Evolutionary conservation across 352 stramenopile genomes (phyloP).

Genomic region (Pythium brachiatum): DNA sequence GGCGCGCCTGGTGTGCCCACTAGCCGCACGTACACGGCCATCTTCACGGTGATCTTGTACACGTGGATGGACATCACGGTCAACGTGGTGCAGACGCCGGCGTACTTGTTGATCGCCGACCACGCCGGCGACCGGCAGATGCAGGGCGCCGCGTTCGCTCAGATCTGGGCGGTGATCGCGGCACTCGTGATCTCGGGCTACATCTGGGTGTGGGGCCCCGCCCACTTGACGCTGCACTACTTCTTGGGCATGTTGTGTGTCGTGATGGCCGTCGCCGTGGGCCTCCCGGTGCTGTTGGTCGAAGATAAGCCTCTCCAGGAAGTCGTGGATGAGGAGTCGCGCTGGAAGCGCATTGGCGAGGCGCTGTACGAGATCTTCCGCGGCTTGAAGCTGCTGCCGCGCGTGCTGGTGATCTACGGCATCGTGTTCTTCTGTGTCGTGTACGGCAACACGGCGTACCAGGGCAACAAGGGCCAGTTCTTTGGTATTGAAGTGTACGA

Average conservation of each 20-base stretch:
- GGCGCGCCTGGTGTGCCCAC: constrained; percentile 29
- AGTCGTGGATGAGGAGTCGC: constrained; percentile 5
- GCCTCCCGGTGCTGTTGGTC: constrained; percentile 25
- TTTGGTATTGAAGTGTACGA: constrained; percentile 35
- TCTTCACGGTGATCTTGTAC: constrained; percentile 55
- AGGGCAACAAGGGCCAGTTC: constrained; percentile 53
- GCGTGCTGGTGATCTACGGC: constrained; percentile 32
- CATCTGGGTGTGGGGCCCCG: constrained; percentile 42
- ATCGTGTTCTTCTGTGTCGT: constrained; percentile 42
- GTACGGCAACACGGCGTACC: constrained; percentile 54
- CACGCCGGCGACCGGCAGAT: constrained; percentile 53
- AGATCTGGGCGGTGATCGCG: constrained; percentile 43
- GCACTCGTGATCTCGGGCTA: constrained; percentile 46
- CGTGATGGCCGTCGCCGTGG: constrained; percentile 36
- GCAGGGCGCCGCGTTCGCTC: constrained; percentile 35
- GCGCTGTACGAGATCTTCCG: constrained; percentile 34
- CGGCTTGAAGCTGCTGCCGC: constrained; percentile 33
- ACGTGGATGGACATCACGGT: constrained; percentile 58
- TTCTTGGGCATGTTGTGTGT: constrained; percentile 52
- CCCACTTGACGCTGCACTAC: constrained; percentile 39
- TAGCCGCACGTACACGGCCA: constrained; percentile 39
- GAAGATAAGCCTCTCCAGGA: constrained; percentile 37
- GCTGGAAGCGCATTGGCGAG: constrained; percentile 10
- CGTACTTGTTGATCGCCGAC: constrained; percentile 45
- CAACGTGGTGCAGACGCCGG: constrained; percentile 43